Conservation (phyloP, 2,329 filamentous ascomycete species). For the Hyphodiscus sp. region DNA sequence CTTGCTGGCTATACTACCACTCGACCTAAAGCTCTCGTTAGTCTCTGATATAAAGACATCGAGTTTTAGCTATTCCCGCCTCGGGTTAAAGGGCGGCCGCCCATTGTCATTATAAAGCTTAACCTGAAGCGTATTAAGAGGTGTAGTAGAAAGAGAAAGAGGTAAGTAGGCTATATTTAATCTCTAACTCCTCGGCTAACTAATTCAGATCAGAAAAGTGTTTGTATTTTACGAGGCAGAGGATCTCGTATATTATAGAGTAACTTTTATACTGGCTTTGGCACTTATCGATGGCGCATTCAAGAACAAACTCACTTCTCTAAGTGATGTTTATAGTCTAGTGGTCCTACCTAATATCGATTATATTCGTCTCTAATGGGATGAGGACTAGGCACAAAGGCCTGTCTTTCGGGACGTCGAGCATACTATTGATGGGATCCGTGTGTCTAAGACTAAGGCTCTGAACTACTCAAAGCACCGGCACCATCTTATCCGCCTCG, state of each 20-base stretch:
- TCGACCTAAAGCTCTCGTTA: constrained; percentile 23
- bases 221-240: constrained; percentile 24
- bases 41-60: constrained; percentile 23
- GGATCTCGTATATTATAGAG: constrained; percentile 15
- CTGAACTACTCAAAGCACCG: constrained; percentile 37
- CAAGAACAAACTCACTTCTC: constrained; percentile 17
- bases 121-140: constrained; percentile 26
- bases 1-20: constrained; percentile 22
- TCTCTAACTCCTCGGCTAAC: no score
- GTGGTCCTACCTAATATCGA: constrained; percentile 16
- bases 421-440: background rate
- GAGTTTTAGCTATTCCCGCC: constrained; percentile 24
- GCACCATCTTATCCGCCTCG: constrained; percentile 32
- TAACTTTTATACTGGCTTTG: constrained; percentile 22
- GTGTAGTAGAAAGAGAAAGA: constrained; percentile 18
- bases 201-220: constrained; percentile 19
- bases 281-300: constrained; percentile 23
- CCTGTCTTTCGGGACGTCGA: constrained; percentile 23
- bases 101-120: constrained; percentile 18
- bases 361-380: constrained; percentile 19
- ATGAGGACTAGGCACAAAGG: constrained; percentile 16
- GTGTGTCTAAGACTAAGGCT: constrained; percentile 18
- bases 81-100: constrained; percentile 10
- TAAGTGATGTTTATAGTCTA: constrained; percentile 23
- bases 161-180: constrained; percentile 9